Evolutionary conservation across 768 basidiomycete species (phyloP).

Genomic region (Erythrobasidium yunnanense): DNA sequence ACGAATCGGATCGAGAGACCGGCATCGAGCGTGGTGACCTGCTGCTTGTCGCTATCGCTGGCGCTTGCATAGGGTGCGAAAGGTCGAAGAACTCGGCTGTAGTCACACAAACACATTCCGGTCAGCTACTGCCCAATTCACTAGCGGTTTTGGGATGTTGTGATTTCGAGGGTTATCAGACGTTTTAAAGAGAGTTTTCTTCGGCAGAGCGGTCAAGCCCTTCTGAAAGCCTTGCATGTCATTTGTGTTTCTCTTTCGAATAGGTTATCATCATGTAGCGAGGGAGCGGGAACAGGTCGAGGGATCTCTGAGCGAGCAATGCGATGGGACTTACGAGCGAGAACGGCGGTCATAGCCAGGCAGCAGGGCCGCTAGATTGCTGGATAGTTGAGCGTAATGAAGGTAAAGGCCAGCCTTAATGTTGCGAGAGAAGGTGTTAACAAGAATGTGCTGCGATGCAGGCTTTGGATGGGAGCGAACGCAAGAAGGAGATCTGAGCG

Average conservation of each 20-base stretch:
- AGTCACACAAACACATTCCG: background rate
- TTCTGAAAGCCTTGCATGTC: conserved; percentile 28
- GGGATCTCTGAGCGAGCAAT: background rate
- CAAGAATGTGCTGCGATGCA: too few species aligned
- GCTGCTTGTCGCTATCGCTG: background rate
- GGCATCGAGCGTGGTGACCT: background rate
- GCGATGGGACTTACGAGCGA: background rate
- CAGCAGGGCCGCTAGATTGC: too few species aligned
- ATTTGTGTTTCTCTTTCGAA: conserved; percentile 7
- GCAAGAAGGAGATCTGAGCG: too few species aligned
- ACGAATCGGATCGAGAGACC: too few species aligned
- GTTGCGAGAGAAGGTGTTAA: too few species aligned
- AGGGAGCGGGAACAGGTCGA: background rate
- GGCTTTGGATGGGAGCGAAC: too few species aligned
- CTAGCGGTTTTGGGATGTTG: background rate
- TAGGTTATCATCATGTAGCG: background rate
- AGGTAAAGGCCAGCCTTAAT: too few species aligned
- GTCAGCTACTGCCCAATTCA: background rate
- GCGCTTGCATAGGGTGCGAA: background rate
- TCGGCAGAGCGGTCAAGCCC: background rate
- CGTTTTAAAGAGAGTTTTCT: conserved; percentile 4
- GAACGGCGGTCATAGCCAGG: too few species aligned
- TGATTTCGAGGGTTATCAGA: background rate
- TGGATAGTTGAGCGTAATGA: too few species aligned
- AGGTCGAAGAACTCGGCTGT: background rate